Evolutionary conservation across 1,284 basidiomycete species (phyloP), one percentile per base, ranked within the genome.

Genomic region (Phellopilus nigrolimitatus): DNA sequence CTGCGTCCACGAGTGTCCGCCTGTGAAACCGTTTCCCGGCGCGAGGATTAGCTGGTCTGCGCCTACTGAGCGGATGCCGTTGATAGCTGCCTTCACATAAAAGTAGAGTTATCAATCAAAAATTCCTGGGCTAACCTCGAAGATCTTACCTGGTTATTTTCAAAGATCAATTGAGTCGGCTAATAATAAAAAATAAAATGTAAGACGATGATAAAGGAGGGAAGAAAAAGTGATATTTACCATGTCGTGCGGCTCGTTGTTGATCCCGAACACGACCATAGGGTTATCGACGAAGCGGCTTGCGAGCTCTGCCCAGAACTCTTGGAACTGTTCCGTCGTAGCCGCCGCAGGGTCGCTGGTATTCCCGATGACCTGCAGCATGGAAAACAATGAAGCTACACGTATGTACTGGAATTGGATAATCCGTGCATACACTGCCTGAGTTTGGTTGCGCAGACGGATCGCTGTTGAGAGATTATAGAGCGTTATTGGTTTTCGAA

Each of bases 221-320:
- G 37, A 15, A 12, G 9, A 37, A 19, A 1, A 10, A 22, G 40
- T 34, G 50, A 30, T 13, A 27, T 51, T 12, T 40, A 71, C 71
- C 70, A 74, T 70, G 44, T 68, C 67, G 44, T 74, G 72, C 2
- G 73, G 72, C 50, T 75, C 72, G 55, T 75, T 75, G 59, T 58
- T 59, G 22, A 61, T 56, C 10, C 59, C 58, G 43, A 62, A 62
- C 24, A 60, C 56, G 22, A 60, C 54, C 12, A 54, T 58, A 19
- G 49, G 47, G 47, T 61, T 62, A 40, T 51, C 38, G 10, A 50
- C 44, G 47, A 62, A 62, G 4, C 60, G 59, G 7, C 44, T 37
- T 9, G 59, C 60, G 12, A 62, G 53, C 19, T 60, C 56, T 12
- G 47, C 49, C 59, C 59, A 62, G 47, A 62, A 62, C 13, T 52